phyloP scores from a whole-genome alignment of 2,329 filamentous ascomycete species.

The Botrytis fabae region DNA sequence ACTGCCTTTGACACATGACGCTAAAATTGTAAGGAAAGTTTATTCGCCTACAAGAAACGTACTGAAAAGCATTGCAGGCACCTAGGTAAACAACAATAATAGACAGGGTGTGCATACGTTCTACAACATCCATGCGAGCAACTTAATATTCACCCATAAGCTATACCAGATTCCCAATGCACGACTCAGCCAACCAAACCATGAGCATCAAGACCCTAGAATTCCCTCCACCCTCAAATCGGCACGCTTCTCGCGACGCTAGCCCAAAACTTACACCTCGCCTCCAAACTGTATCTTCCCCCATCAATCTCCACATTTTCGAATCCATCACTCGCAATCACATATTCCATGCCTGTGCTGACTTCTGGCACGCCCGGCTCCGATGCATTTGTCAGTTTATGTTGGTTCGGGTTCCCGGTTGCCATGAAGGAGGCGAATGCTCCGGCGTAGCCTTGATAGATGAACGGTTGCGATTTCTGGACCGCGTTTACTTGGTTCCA shows the following conservation, averaged over 20 bases:
- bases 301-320: slow-evolving; percentile 46
- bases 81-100: neutral
- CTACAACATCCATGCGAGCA: neutral
- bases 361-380: slow-evolving; percentile 48
- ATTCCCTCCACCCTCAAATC: slow-evolving; percentile 39
- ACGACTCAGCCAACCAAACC: neutral
- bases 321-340: slow-evolving; percentile 42
- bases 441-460: slow-evolving; percentile 58
- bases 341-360: slow-evolving; percentile 48
- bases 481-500: slow-evolving; percentile 58
- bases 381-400: slow-evolving; percentile 52
- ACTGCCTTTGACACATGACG: neutral
- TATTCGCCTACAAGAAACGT: neutral
- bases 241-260: slow-evolving; percentile 49
- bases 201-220: neutral
- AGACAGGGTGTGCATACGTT: neutral
- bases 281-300: slow-evolving; percentile 41
- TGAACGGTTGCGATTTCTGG: slow-evolving; percentile 53
- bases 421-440: slow-evolving; percentile 62
- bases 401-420: slow-evolving; percentile 57
- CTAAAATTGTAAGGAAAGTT: neutral
- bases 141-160: neutral
- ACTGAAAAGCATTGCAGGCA: neutral
- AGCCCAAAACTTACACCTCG: slow-evolving; percentile 55
- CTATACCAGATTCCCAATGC: neutral